phyloP scores from a whole-genome alignment of 768 basidiomycete species.

The Leccinum incarnatum region DNA sequence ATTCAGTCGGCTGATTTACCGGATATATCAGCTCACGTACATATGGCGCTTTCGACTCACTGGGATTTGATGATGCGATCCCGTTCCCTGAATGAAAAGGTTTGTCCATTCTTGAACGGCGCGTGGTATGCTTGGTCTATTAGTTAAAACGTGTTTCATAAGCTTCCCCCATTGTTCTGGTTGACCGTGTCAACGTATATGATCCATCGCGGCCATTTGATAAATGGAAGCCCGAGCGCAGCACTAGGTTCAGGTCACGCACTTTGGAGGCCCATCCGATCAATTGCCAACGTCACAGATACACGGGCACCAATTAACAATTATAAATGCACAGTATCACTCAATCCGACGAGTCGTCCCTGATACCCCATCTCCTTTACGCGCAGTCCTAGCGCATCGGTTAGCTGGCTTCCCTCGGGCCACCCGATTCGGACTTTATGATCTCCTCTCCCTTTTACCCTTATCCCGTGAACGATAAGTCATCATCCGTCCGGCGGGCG shows the following conservation, averaged over 20 bases:
- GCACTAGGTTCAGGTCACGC: constrained; percentile 26
- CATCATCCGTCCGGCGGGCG: constrained; percentile 20
- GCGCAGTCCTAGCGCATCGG: constrained; percentile 15
- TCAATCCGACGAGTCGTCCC: constrained; percentile 19
- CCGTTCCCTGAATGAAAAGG: constrained; percentile 12
- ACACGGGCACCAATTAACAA: constrained; percentile 12
- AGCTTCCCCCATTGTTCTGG: constrained; percentile 20
- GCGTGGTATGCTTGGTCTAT: constrained; percentile 14
- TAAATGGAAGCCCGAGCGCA: constrained; percentile 34
- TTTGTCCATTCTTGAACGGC: constrained; percentile 25
- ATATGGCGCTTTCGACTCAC: constrained; percentile 14
- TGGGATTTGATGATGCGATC: constrained; percentile 13
- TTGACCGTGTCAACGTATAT: constrained; percentile 20
- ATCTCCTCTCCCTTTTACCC: constrained; percentile 31
- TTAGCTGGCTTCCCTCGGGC: constrained; percentile 16
- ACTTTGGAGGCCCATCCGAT: constrained; percentile 32
- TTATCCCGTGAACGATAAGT: constrained; percentile 23
- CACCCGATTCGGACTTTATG: constrained; percentile 29
- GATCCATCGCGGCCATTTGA: constrained; percentile 32
- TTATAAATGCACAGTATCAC: constrained; percentile 31
- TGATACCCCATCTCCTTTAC: constrained; percentile 27
- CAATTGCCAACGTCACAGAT: constrained; percentile 30
- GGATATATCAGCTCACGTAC: constrained; percentile 26
- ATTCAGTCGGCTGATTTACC: constrained; percentile 30
- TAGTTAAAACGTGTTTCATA: constrained; percentile 34